Evolutionary conservation across 192 early-diverging fungal genomes (phyloP), one percentile per base, ranked within the genome.

Genomic region (Podila minutissima): DNA sequence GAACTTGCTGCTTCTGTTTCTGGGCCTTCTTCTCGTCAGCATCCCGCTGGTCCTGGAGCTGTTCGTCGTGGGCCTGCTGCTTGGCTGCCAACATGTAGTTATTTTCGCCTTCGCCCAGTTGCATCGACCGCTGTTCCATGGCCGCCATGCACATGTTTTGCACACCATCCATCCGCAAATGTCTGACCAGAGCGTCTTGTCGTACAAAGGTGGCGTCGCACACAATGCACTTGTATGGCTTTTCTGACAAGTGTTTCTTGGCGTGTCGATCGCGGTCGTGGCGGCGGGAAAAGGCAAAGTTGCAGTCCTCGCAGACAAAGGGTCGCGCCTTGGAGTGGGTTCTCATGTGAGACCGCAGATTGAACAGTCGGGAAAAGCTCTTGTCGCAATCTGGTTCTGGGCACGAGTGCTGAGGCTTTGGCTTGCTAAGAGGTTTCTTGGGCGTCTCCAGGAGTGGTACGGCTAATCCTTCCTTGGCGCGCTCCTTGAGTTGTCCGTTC

Each of bases 301-400:
- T 83, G 81, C 95, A 96, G 29, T 79, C 77, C 15, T 82, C 77
- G 66, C 91, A 92, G n/a, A 84, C 78, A 81, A 88, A 95, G 0
- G 92, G 91, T 7, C 92, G 84, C 33, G 90, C 91, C 46, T 90
- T 87, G 10, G 90, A 90, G 75, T 97, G 95, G 5, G 92, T 93
- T 35, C 89, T 84, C 74, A 91, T 86, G 63, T 97, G 95, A 33
- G 89, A 91, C 66, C 92, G 90, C 37, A 97, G 87, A 81, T 97
- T 97, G 82, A 94, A 97, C 33, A 88, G 86, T 26, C 95, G 88
- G 4, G 93, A 92, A 74, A 97, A 97, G 19, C 86, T 87, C 82
- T 94, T 95, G 71, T 87, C 84, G 76, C 96, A 97, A 19, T 88
- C 89, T 0, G 93, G 92, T 41, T 90, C 89, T 13, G 85, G 86